A percentile compares a stretch with the other conserved stretches of the same genome.
phyloP scores from a whole-genome alignment of 768 basidiomycete genomes.

The Lepiota brunneoincarnata region DNA sequence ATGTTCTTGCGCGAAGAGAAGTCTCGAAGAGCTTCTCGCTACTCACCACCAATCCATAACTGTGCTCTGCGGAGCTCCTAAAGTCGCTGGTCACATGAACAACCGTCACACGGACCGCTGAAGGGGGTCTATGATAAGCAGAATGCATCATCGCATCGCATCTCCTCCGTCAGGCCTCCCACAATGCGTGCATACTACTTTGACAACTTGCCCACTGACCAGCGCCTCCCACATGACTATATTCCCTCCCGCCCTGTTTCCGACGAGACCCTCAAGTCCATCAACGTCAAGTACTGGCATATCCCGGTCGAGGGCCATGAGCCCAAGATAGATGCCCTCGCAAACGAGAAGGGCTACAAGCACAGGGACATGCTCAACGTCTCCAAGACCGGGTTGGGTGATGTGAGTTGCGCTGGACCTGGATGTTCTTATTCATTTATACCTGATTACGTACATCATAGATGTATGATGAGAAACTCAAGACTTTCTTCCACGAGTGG shows the following conservation, averaged over 20 bases:
- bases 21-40: too few relatives aligned
- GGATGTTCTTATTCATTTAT: not conserved
- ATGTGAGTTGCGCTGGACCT: slow-evolving; percentile 35
- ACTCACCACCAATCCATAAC: too few relatives aligned
- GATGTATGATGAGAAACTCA: slow-evolving; percentile 78
- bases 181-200: slow-evolving; percentile 75
- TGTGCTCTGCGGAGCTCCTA: too few relatives aligned
- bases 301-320: slow-evolving; percentile 65
- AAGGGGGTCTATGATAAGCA: too few relatives aligned
- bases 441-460: slow-evolving; percentile 15
- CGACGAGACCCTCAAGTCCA: slow-evolving; percentile 40
- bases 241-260: slow-evolving; percentile 54
- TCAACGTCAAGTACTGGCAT: slow-evolving; percentile 68
- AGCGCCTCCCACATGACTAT: slow-evolving; percentile 77
- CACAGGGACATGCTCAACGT: slow-evolving; percentile 81
- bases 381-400: slow-evolving; percentile 76
- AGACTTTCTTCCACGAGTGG: slow-evolving; percentile 81
- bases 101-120: too few relatives aligned
- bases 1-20: too few relatives aligned
- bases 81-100: too few relatives aligned
- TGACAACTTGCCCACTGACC: slow-evolving; percentile 76
- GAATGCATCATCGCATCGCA: too few relatives aligned
- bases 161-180: too few relatives aligned
- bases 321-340: slow-evolving; percentile 56
- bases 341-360: slow-evolving; percentile 72